Evolutionary conservation across 345 rosid species (phyloP).

Genomic region (Arabidopsis suecica): DNA sequence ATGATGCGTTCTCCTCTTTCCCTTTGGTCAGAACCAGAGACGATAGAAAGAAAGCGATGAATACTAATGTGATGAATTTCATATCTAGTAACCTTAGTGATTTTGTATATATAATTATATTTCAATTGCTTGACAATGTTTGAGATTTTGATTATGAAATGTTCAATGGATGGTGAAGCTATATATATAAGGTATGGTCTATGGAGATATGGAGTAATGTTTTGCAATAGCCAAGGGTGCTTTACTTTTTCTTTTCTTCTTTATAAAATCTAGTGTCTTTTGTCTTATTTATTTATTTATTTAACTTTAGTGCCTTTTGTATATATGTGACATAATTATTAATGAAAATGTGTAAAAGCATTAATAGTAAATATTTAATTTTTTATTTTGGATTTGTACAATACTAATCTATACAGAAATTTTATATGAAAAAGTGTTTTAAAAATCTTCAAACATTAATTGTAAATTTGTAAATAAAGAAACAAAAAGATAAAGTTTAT

Average conservation of each 20-base stretch:
- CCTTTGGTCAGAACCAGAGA: neutral
- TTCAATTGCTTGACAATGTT: neutral
- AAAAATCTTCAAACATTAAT: no score
- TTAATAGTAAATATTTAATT: no score
- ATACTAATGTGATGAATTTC: slow-evolving; percentile 6
- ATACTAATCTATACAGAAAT: no score
- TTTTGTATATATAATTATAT: neutral
- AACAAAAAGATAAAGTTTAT: no score
- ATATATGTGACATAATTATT: neutral
- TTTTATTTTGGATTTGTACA: no score
- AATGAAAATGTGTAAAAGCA: neutral
- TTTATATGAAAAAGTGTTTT: no score
- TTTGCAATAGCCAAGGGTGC: neutral
- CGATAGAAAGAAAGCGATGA: slow-evolving; percentile 19
- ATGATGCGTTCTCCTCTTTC: neutral
- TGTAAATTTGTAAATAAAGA: no score
- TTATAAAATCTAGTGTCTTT: neutral
- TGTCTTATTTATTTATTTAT: neutral
- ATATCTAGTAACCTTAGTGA: neutral
- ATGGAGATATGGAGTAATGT: neutral
- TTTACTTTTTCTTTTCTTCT: no score
- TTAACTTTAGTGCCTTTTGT: neutral
- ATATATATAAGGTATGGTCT: neutral
- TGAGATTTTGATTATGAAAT: neutral
- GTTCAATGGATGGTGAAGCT: neutral